Evolutionary conservation across 495 filamentous ascomycete genomes (phyloP), one percentile per base, ranked within the genome.

Genomic region (Acidiella bohemica): DNA sequence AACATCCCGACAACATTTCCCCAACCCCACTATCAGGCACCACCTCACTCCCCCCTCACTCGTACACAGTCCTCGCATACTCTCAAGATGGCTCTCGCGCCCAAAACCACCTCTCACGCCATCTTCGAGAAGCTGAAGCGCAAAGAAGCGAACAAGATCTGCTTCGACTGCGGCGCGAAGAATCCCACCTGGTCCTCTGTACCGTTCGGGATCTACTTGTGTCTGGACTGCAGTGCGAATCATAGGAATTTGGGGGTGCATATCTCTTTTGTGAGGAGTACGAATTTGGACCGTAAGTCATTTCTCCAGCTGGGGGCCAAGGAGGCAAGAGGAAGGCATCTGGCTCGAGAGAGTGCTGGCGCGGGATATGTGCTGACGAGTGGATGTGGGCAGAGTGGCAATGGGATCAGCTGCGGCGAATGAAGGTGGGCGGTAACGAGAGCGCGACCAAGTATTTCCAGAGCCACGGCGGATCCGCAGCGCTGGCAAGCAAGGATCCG

Each of bases 121-220:
- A 83, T 96, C 58, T 97, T 97, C 65, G 84, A 93, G 75, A 95
- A 94, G 70, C 68, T 96, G 59, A 92, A 88, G 67, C 66, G 78
- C 34, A 92, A 94, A 60, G 74, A 79, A 47, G 85, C 86, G 44
- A 97, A 97, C 68, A 93, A 86, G 88, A 68, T 93, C 65, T 97
- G 90, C 69, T 96, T 96, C 58, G 90, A 97, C 65, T 97, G 90
- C 63, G 78, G 80, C 52, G 77, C 81, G 36, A 96, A 96, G 61
- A 95, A 94, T 49, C 92, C 92, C 32, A 96, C 90, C 25, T 97
- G 90, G 90, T 86, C 87, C 3, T 96, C 88, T 13, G 88, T 96
- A 13, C 86, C 88, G 26, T 84, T 96, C 46, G 90, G 83, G 54
- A 96, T 97, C 60, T 97, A 95, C 65, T 75, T 97, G 29, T 97